These are phyloP conservation scores for Strobilomyces echinocephalus DNA, from an alignment of 768 basidiomycete genomes.

Conservation along the genomic window DNA sequence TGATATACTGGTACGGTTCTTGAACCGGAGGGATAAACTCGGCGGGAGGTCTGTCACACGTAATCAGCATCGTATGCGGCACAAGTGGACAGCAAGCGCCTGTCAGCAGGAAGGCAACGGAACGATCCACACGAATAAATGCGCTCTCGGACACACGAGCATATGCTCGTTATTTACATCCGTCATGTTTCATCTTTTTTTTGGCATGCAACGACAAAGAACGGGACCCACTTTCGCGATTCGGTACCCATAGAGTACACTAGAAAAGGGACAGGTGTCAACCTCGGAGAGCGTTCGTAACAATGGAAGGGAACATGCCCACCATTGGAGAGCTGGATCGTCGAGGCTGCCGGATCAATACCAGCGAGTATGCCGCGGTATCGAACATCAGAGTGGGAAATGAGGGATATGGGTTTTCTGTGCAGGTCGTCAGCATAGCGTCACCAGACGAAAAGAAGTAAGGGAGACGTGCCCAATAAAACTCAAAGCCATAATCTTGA, in stretches of 20 bases:
- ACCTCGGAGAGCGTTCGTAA: background rate
- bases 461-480: constrained; percentile 59
- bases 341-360: constrained; percentile 80
- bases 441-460: background rate
- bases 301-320: constrained; percentile 5
- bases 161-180: constrained; percentile 39
- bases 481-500: constrained; percentile 57
- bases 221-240: constrained; percentile 58
- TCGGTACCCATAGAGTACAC: constrained; percentile 91
- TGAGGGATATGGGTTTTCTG: constrained; percentile 85
- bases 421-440: constrained; percentile 11
- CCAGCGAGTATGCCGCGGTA: constrained; percentile 85
- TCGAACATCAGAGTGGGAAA: constrained; percentile 87
- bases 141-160: constrained; percentile 41
- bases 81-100: background rate
- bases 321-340: constrained; percentile 88
- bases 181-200: constrained; percentile 35
- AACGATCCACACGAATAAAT: constrained; percentile 50
- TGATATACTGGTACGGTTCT: constrained; percentile 84
- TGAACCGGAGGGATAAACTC: constrained; percentile 82
- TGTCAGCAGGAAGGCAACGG: constrained; percentile 66
- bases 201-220: background rate
- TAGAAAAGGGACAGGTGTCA: constrained; percentile 9
- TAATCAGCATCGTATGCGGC: constrained; percentile 23
- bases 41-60: constrained; percentile 49